These are phyloP conservation scores for Neodidymelliopsis sp. DNA, from an alignment of 2,329 filamentous ascomycete genomes.

Conservation along the genomic window DNA sequence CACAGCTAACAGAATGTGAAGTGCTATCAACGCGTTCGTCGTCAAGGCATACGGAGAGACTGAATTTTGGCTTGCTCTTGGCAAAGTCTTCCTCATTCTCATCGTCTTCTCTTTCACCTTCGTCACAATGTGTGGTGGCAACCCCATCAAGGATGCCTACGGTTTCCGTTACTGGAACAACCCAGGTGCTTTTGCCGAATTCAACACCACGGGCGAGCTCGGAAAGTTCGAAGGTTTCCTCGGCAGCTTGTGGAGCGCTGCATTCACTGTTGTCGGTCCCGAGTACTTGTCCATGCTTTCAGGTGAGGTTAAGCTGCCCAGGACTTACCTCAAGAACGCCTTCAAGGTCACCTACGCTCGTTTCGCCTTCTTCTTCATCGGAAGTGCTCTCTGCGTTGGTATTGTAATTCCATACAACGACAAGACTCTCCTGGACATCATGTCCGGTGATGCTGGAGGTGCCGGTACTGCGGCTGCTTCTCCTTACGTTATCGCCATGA, in stretches of 20 bases:
- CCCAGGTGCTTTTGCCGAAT: slow-evolving; percentile 41
- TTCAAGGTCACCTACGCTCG: slow-evolving; percentile 53
- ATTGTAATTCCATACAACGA: slow-evolving; percentile 68
- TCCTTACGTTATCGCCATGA: slow-evolving; percentile 68
- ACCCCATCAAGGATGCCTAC: slow-evolving; percentile 46
- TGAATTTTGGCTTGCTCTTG: slow-evolving; percentile 50
- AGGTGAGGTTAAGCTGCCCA: slow-evolving; percentile 52
- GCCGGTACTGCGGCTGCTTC: slow-evolving; percentile 61
- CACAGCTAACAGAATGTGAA: background rate
- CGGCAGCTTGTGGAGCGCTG: slow-evolving; percentile 42
- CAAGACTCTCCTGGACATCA: slow-evolving; percentile 68
- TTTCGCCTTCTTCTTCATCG: slow-evolving; percentile 53
- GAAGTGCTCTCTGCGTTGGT: slow-evolving; percentile 50
- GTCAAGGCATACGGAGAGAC: slow-evolving; percentile 51
- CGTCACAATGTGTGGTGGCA: slow-evolving; percentile 52
- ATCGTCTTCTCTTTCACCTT: slow-evolving; percentile 53
- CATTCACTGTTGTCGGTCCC: slow-evolving; percentile 53
- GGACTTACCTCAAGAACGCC: slow-evolving; percentile 49
- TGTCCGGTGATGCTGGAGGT: slow-evolving; percentile 26
- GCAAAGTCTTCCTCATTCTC: slow-evolving; percentile 53
- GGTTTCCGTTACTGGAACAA: slow-evolving; percentile 54
- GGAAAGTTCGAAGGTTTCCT: slow-evolving; percentile 43
- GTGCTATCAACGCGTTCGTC: slow-evolving; percentile 47
- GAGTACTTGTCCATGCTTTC: slow-evolving; percentile 56
- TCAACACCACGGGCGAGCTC: slow-evolving; percentile 31